A percentile compares a stretch with the other conserved stretches of the same genome.
Conservation (phyloP, 2,329 filamentous ascomycete genomes). For the Colletotrichum higginsianum region DNA sequence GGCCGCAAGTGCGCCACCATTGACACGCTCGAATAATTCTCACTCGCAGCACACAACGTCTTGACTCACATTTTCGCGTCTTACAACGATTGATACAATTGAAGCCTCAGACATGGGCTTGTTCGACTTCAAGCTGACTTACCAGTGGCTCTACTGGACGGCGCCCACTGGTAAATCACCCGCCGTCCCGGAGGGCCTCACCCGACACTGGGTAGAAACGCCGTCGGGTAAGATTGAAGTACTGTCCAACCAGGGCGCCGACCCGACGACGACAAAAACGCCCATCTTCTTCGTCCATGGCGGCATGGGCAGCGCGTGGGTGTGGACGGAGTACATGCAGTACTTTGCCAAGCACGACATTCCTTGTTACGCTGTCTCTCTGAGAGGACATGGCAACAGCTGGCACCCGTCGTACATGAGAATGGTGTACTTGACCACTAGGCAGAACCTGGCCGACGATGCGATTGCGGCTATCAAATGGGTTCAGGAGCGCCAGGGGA, state of each 20-base stretch:
- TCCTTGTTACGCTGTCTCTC: conserved; percentile 66
- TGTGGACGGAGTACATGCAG: conserved; percentile 67
- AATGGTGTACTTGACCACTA: conserved; percentile 63
- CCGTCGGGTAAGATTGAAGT: conserved; percentile 64
- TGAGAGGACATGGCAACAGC: conserved; percentile 67
- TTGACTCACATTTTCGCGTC: background rate
- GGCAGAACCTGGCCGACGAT: conserved; percentile 60
- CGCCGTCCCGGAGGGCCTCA: conserved; percentile 57
- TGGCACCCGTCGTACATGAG: conserved; percentile 64
- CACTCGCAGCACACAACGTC: too few relatives aligned
- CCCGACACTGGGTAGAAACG: conserved; percentile 60
- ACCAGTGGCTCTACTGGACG: conserved; percentile 51
- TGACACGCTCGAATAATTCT: background rate
- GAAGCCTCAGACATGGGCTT: conserved; percentile 25
- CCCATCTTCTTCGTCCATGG: conserved; percentile 69
- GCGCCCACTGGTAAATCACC: conserved; percentile 46
- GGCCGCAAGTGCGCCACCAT: conserved; percentile 1
- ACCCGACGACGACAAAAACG: conserved; percentile 40
- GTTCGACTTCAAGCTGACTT: conserved; percentile 51
- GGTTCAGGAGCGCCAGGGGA: conserved; percentile 51
- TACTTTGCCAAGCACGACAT: conserved; percentile 61
- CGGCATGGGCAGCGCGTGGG: conserved; percentile 67
- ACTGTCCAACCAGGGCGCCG: conserved; percentile 57
- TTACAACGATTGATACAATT: background rate
- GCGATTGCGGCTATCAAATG: conserved; percentile 59